Evolutionary conservation across 352 stramenopile species (phyloP), one percentile per base, ranked within the genome.

Genomic region (Phytophthora litchii): DNA sequence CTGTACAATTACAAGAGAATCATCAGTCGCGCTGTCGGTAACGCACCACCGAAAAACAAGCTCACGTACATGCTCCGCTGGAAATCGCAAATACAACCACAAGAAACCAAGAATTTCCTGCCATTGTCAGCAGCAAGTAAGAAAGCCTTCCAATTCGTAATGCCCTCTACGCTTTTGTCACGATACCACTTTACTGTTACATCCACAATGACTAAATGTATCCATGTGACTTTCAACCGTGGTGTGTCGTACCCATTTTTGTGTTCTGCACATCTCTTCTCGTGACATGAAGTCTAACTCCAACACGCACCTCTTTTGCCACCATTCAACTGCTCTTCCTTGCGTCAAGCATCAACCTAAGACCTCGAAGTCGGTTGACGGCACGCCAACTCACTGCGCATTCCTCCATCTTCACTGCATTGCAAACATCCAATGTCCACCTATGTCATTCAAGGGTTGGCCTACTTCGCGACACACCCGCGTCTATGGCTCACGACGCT

Each of bases 401-500:
- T 27, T 27, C 23, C 23, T 27, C 23, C 23, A 27, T 27, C 23
- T 27, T 3, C 23, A 27, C 5, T 27, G 23, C 23, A 27, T 27
- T 27, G 23, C 23, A 27, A 27, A 27, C 23, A 5, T 27, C 23
- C 23, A 27, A 89, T 87, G 80, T 72, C 76, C 20, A 84, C 70
- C 16, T 89, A 85, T 59, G 75, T 74, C 38, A 53, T 78, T 16
- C 65, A 78, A 46, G 80, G 80, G 3, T 40, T 87, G 8, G 54
- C 38, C 21, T 89, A 88, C 74, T 89, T 88, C 55, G 23, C 72
- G 47, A 64, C 72, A n/a, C 78, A 89, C 47, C 80, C 82, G 54
- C 53, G 63, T 19, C 64, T 92, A 12, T 92, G 82, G 82, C 36
- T 71, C 40, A 72, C 60, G 46, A 70, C 74, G 44, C 32, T 90